Conservation (phyloP, 306 rosid genomes). For the Rosa persica region DNA sequence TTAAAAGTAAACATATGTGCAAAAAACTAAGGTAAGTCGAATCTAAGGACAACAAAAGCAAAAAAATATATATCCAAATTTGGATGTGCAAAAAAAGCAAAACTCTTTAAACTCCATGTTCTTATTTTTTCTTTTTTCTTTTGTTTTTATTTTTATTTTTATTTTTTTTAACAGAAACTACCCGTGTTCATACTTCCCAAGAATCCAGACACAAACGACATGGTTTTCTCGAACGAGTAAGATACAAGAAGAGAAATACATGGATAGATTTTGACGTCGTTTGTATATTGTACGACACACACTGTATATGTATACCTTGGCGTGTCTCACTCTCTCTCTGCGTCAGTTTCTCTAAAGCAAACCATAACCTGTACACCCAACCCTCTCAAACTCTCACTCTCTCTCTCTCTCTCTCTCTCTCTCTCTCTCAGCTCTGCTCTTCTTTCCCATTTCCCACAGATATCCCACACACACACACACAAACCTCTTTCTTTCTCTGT, state of each 20-base stretch:
- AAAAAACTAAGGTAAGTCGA: no score
- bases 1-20: no score
- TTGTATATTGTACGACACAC: background rate
- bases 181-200: background rate
- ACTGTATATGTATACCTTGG: background rate
- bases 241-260: background rate
- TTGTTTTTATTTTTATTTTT: no score
- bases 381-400: background rate
- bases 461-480: conserved; percentile 1
- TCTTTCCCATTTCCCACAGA: conserved; percentile 31
- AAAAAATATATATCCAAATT: no score
- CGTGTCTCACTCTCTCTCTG: background rate
- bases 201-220: background rate
- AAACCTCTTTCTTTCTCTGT: background rate
- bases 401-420: conserved; percentile 5
- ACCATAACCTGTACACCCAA: background rate
- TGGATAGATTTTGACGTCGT: background rate
- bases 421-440: conserved; percentile 24
- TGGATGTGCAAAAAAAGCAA: no score
- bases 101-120: no score
- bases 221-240: background rate
- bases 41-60: no score
- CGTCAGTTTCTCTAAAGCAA: background rate
- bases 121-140: no score
- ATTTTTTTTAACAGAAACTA: no score